Base-by-base conservation (phyloP, 179 eudicot genomes). In the Dionaea muscipula region DNA sequence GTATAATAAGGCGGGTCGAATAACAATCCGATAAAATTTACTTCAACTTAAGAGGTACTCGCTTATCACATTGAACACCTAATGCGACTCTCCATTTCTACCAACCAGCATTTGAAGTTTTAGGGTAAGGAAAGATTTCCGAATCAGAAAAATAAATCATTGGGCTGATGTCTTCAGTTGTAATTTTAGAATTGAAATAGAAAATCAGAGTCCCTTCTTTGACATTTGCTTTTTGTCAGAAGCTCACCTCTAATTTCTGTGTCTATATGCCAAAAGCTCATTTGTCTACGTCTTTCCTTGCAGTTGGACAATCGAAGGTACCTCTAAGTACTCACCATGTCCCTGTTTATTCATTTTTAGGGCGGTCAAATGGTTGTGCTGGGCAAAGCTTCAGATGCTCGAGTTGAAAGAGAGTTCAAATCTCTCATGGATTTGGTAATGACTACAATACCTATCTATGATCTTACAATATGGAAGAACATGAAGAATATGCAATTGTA, bases 341-440 rank as follows among this genome's bases (percentile, higher is more conserved):
- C 23, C 14, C 35, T 43, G 55, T 18, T 55, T 26, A 10, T 50
- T 25, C 9, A 56, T 38, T 60, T 62, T 21, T 55, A 84, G 94
- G 94, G 94, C 56, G 94, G 87, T 51, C 87, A 78, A 68, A 70
- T 84, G 80, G 64, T 84, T 70, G 53, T 84, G 46, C 66, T 81
- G 37, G 91, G 91, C 50, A 83, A 61, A 68, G 81, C 85, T 46
- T 43, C 89, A 27, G 77, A 70, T 67, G 71, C 63, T 58, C 75
- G 71, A 51, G 81, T 85, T 15, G 75, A 76, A 56, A 72, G 63
- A 62, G 95, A 83, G 65, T 85, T 85, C 25, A 79, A 83, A 75
- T 70, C 47, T 72, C 75, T 85, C 40, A 84, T 78, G 47, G 55
- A 82, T 53, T 26, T 66, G 86, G 94, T 85, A 72, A 74, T 59